Evolutionary conservation across 805 yeast genomes (phyloP).

Genomic region (Ogataea philodendri): DNA sequence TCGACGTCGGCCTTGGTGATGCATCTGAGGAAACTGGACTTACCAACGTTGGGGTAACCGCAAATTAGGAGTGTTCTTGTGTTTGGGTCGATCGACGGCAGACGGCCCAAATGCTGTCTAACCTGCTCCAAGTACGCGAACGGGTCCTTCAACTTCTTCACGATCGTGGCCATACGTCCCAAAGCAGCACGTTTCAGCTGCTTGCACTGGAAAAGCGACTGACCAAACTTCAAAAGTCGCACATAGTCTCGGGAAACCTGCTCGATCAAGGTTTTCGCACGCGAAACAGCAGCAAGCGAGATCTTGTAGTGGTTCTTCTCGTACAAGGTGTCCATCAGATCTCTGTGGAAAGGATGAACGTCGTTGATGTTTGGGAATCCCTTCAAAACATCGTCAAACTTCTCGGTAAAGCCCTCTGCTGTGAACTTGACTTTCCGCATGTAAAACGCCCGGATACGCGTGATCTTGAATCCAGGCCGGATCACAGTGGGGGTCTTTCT

Average conservation of each 20-base stretch:
- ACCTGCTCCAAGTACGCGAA: conserved; percentile 93
- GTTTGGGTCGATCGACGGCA: conserved; percentile 97
- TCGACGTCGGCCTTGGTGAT: conserved; percentile 98
- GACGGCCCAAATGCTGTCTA: conserved; percentile 97
- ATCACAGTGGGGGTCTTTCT: conserved; percentile 99
- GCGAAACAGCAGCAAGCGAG: conserved; percentile 88
- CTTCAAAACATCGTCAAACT: conserved; percentile 76
- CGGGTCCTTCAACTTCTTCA: conserved; percentile 93
- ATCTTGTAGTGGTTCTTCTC: conserved; percentile 98
- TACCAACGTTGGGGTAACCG: conserved; percentile 99
- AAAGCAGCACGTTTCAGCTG: conserved; percentile 97
- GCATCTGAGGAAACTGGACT: conserved; percentile 88
- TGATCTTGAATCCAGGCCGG: conserved; percentile 92
- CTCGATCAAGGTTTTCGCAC: conserved; percentile 91
- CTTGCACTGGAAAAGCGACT: conserved; percentile 96
- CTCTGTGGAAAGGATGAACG: conserved; percentile 97
- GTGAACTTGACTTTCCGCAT: conserved; percentile 98
- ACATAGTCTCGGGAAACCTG: conserved; percentile 95
- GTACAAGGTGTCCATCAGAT: conserved; percentile 94
- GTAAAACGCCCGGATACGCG: conserved; percentile 94
- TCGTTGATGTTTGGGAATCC: conserved; percentile 97
- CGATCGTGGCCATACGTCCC: conserved; percentile 99
- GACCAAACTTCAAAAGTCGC: conserved; percentile 93
- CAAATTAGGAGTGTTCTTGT: conserved; percentile 96
- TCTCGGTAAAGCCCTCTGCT: conserved; percentile 93